These are phyloP conservation scores for Aristolochia contorta DNA, from an alignment of 164 flowering plant genomes.

Conservation along the genomic window DNA sequence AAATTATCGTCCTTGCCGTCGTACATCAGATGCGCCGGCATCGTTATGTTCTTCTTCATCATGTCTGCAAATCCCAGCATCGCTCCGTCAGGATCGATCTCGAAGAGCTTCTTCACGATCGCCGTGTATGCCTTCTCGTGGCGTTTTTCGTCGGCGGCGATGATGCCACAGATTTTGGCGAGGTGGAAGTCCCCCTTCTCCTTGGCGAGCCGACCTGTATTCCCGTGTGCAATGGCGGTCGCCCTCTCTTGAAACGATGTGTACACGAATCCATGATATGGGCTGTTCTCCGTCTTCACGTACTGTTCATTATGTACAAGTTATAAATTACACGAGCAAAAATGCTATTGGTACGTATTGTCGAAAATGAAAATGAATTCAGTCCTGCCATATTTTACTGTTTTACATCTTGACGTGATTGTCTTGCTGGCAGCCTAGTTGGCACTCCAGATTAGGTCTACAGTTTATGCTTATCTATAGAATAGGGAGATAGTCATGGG, in stretches of 20 bases:
- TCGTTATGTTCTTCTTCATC: slow-evolving; percentile 56
- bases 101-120: slow-evolving; percentile 63
- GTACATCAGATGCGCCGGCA: slow-evolving; percentile 60
- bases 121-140: slow-evolving; percentile 59
- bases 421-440: too few species aligned
- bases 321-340: too few species aligned
- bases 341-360: not conserved
- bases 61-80: slow-evolving; percentile 41
- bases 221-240: slow-evolving; percentile 64
- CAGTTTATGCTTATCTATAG: too few species aligned
- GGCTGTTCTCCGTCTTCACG: slow-evolving; percentile 60
- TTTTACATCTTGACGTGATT: too few species aligned
- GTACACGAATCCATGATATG: slow-evolving; percentile 67
- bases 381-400: too few species aligned
- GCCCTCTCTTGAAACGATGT: slow-evolving; percentile 81
- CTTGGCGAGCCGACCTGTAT: slow-evolving; percentile 53
- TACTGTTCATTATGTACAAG: slow-evolving; percentile 22
- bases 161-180: slow-evolving; percentile 67
- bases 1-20: slow-evolving; percentile 44
- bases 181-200: slow-evolving; percentile 53
- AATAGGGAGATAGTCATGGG: too few species aligned
- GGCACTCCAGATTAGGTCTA: too few species aligned
- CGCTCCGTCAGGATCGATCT: slow-evolving; percentile 58
- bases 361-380: not conserved
- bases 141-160: slow-evolving; percentile 69